phyloP scores from a whole-genome alignment of 2,329 filamentous ascomycete species.

The Metarhizium guizhouense region DNA sequence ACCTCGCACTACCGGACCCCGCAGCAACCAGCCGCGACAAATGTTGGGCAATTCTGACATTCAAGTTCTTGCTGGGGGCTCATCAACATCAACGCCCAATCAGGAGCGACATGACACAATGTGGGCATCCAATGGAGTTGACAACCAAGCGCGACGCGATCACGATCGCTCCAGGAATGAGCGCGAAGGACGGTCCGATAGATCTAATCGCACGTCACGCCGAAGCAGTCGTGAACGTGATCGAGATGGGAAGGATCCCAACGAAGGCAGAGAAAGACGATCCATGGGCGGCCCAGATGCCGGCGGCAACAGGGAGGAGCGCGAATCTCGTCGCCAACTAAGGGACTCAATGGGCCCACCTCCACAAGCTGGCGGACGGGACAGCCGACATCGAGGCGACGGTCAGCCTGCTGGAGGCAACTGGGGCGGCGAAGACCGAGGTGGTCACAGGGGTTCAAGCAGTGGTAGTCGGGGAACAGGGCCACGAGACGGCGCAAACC shows the following conservation, averaged over 20 bases:
- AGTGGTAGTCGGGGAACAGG: slow-evolving; percentile 23
- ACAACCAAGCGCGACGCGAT: slow-evolving; percentile 20
- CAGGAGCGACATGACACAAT: slow-evolving; percentile 39
- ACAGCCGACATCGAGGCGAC: slow-evolving; percentile 23
- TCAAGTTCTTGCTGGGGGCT: slow-evolving; percentile 46
- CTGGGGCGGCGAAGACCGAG: slow-evolving; percentile 11
- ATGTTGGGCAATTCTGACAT: slow-evolving; percentile 45
- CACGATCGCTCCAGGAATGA: slow-evolving; percentile 37
- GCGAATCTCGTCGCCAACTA: slow-evolving; percentile 22
- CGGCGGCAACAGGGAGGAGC: slow-evolving; percentile 22
- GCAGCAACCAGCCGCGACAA: slow-evolving; percentile 26
- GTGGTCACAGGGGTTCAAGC: slow-evolving; percentile 20
- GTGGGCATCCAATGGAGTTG: slow-evolving; percentile 23
- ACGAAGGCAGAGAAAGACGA: slow-evolving; percentile 36
- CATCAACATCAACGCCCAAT: slow-evolving; percentile 38
- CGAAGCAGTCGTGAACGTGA: slow-evolving; percentile 44
- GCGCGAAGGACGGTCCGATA: slow-evolving; percentile 31
- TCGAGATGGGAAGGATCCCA: slow-evolving; percentile 34
- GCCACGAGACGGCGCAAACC: slow-evolving; percentile 21
- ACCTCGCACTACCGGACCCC: slow-evolving; percentile 25
- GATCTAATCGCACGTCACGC: slow-evolving; percentile 31
- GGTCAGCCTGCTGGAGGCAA: slow-evolving; percentile 12
- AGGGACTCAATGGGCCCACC: slow-evolving; percentile 22
- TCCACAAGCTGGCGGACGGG: slow-evolving; percentile 16
- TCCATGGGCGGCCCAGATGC: slow-evolving; percentile 22